A percentile compares a stretch with the other conserved stretches of the same genome.
phyloP scores from a whole-genome alignment of 768 basidiomycete genomes.

The Leucocoprinus leucothites region DNA sequence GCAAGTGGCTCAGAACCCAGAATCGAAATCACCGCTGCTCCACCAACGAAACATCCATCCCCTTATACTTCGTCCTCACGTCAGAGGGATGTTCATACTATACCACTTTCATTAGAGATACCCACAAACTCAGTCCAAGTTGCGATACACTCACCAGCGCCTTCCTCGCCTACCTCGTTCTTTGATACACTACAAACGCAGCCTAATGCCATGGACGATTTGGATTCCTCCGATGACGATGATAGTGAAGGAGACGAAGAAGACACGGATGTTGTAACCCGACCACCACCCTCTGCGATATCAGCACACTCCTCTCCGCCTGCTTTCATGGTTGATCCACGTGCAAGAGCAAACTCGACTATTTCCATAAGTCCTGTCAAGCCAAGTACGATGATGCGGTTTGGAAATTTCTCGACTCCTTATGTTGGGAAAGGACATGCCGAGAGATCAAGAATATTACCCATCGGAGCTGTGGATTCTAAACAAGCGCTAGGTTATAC shows the following conservation, averaged over 20 bases:
- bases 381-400: slow-evolving; percentile 52
- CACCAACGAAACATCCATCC: slow-evolving; percentile 28
- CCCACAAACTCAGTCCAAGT: slow-evolving; percentile 41
- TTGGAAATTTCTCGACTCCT: slow-evolving; percentile 70
- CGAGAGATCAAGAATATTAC: slow-evolving; percentile 28
- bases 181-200: slow-evolving; percentile 73
- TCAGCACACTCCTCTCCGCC: slow-evolving; percentile 12
- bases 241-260: slow-evolving; percentile 36
- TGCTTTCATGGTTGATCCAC: slow-evolving; percentile 28
- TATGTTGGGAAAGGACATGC: slow-evolving; percentile 43
- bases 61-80: slow-evolving; percentile 35
- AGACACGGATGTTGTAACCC: slow-evolving; percentile 24
- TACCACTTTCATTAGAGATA: slow-evolving; percentile 39
- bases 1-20: slow-evolving; percentile 23
- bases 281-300: slow-evolving; percentile 9
- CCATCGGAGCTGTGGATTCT: slow-evolving; percentile 27
- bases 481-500: slow-evolving; percentile 54
- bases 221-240: slow-evolving; percentile 58
- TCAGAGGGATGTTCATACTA: slow-evolving; percentile 21
- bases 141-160: slow-evolving; percentile 49
- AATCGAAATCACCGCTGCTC: slow-evolving; percentile 38
- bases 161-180: slow-evolving; percentile 66
- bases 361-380: slow-evolving; percentile 23
- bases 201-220: slow-evolving; percentile 70
- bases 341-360: slow-evolving; percentile 36